A percentile compares a stretch with the other conserved stretches of the same genome.
phyloP scores from a whole-genome alignment of 257 asterid genomes.

The Coffea canephora region DNA sequence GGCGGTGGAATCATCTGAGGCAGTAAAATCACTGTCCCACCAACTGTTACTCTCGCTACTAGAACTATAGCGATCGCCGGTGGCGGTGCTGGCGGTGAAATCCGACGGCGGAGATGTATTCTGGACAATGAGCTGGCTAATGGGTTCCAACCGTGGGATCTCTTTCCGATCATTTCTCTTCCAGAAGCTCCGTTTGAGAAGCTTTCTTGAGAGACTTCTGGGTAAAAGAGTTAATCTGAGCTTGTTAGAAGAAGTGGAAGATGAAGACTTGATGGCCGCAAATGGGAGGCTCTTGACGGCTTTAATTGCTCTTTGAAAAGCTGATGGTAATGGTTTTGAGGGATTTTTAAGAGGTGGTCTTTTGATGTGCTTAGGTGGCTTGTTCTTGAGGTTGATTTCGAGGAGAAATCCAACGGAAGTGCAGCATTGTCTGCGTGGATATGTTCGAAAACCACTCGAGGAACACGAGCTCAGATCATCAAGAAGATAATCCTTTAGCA shows the following conservation, averaged over 20 bases:
- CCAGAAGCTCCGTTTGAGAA: conserved; percentile 55
- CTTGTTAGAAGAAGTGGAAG: conserved; percentile 27
- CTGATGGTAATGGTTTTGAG: conserved; percentile 38
- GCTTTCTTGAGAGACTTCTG: conserved; percentile 45
- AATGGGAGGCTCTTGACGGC: conserved; percentile 61
- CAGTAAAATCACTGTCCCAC: conserved; percentile 56
- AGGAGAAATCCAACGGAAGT: conserved; percentile 40
- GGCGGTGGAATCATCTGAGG: conserved; percentile 27
- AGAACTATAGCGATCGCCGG: conserved; percentile 26
- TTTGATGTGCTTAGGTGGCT: conserved; percentile 15
- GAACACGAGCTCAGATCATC: conserved; percentile 53
- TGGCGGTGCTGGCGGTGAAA: neutral
- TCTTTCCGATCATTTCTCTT: conserved; percentile 46
- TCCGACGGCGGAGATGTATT: conserved; percentile 34
- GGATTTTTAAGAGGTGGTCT: conserved; percentile 19
- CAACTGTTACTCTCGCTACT: conserved; percentile 41
- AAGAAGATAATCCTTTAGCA: conserved; percentile 44
- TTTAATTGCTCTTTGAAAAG: conserved; percentile 48
- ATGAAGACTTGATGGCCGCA: conserved; percentile 21
- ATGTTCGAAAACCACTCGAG: conserved; percentile 47
- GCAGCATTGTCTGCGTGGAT: conserved; percentile 39
- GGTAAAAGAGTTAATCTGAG: conserved; percentile 30
- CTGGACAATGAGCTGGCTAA: conserved; percentile 31
- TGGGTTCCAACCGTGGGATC: conserved; percentile 50
- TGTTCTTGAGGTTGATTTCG: conserved; percentile 34